These are phyloP conservation scores for Cutaneotrichosporon daszewskae DNA, from an alignment of 1,284 basidiomycete species.

Conservation along the genomic window DNA sequence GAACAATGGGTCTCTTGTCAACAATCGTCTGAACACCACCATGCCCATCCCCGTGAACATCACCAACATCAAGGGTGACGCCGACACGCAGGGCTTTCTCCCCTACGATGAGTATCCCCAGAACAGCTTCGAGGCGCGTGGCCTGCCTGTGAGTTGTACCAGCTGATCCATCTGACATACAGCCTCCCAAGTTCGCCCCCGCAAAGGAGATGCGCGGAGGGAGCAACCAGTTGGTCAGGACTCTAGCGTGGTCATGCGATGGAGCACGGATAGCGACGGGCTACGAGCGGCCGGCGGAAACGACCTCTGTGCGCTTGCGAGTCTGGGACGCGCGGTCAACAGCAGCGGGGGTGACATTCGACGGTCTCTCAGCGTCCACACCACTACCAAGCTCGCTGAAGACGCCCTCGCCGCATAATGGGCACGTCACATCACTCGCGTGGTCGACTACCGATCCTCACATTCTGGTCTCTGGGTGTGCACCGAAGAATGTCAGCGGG, in stretches of 20 bases:
- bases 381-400: constrained; percentile 10
- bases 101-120: constrained; percentile 22
- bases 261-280: constrained; percentile 24
- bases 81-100: constrained; percentile 13
- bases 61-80: background rate
- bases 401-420: constrained; percentile 30
- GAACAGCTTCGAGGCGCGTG: constrained; percentile 18
- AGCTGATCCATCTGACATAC: background rate
- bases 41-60: no score
- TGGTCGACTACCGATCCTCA: constrained; percentile 37
- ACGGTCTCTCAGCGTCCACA: constrained; percentile 5
- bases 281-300: no score
- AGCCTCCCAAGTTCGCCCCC: constrained; percentile 21
- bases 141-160: constrained; percentile 18
- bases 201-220: constrained; percentile 24
- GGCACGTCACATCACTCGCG: constrained; percentile 34
- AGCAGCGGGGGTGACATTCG: background rate
- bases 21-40: background rate
- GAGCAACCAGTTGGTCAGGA: constrained; percentile 21
- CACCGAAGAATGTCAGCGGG: constrained; percentile 17
- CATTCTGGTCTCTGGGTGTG: constrained; percentile 37
- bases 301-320: constrained; percentile 20
- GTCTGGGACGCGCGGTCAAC: constrained; percentile 21
- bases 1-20: no score
- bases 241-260: constrained; percentile 27